These are phyloP conservation scores for Centaurea solstitialis DNA, from an alignment of 129 eudicot species.

Conservation along the genomic window DNA sequence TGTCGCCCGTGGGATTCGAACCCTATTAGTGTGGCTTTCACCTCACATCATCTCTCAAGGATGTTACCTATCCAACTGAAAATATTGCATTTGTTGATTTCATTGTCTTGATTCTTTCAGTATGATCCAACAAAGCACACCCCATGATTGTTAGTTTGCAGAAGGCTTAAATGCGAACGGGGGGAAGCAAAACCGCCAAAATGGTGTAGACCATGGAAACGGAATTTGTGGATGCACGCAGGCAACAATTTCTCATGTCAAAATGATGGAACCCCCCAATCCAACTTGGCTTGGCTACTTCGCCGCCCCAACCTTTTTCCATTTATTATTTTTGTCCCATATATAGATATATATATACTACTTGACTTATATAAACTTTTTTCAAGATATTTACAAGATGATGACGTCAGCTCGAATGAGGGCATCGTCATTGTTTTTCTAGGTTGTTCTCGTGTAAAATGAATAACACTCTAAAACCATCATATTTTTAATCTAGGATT, in stretches of 20 bases:
- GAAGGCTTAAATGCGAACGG: background rate
- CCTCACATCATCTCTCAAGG: no score
- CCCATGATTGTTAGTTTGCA: background rate
- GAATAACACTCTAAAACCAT: no score
- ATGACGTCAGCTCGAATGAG: constrained; percentile 1
- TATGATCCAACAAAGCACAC: no score
- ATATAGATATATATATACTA: background rate
- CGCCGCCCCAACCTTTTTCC: constrained; percentile 24
- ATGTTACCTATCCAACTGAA: no score
- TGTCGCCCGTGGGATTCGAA: no score
- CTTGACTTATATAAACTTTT: background rate
- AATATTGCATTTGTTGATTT: no score
- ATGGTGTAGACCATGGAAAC: constrained; percentile 24
- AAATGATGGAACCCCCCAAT: constrained; percentile 11
- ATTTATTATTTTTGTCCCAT: constrained; percentile 27
- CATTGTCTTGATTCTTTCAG: no score
- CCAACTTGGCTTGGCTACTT: constrained; percentile 26
- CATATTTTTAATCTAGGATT: no score
- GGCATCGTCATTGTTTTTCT: background rate
- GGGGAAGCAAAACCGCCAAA: constrained; percentile 14
- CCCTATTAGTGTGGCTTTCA: no score
- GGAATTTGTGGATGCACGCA: constrained; percentile 9
- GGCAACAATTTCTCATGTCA: constrained; percentile 15
- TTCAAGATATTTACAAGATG: constrained; percentile 22
- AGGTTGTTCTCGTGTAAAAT: background rate